Conservation (phyloP, 257 asterid species). For the Penstemon eatonii region DNA sequence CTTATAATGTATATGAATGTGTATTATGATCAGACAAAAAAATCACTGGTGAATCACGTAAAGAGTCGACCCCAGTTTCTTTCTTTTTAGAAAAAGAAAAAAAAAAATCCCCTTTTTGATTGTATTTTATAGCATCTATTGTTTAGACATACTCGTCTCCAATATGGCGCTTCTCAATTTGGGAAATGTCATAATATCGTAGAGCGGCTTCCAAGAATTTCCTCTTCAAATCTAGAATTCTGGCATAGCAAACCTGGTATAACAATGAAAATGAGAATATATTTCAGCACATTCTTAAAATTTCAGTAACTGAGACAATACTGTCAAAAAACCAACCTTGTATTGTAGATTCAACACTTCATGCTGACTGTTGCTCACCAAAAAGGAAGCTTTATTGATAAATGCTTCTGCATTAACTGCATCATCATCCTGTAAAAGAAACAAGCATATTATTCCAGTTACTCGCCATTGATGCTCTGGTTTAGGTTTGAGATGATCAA, state of each 20-base stretch:
- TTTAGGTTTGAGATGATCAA: conserved; percentile 10
- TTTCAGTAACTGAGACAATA: conserved; percentile 11
- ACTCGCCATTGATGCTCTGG: conserved; percentile 16
- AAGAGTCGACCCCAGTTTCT: neutral
- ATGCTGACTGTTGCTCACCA: conserved; percentile 86
- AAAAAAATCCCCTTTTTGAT: neutral
- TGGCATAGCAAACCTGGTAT: conserved; percentile 91
- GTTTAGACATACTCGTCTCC: conserved; percentile 82
- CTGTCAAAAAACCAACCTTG: conserved; percentile 52
- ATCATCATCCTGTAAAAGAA: conserved; percentile 82
- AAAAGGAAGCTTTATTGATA: conserved; percentile 94
- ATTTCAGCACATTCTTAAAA: neutral
- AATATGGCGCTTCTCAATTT: conserved; percentile 92
- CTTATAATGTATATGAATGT: neutral
- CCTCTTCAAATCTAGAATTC: conserved; percentile 92
- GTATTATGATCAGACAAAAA: neutral
- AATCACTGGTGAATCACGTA: conserved; percentile 5
- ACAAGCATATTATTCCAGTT: conserved; percentile 20
- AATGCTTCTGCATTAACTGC: conserved; percentile 98
- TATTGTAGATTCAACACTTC: conserved; percentile 91
- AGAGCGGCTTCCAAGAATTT: conserved; percentile 98
- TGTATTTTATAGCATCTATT: conserved; percentile 16
- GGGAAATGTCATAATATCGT: conserved; percentile 95
- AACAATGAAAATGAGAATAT: neutral
- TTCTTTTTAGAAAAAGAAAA: neutral